Evolutionary conservation across 345 rosid species (phyloP).

Genomic region (Gynandropsis gynandra): DNA sequence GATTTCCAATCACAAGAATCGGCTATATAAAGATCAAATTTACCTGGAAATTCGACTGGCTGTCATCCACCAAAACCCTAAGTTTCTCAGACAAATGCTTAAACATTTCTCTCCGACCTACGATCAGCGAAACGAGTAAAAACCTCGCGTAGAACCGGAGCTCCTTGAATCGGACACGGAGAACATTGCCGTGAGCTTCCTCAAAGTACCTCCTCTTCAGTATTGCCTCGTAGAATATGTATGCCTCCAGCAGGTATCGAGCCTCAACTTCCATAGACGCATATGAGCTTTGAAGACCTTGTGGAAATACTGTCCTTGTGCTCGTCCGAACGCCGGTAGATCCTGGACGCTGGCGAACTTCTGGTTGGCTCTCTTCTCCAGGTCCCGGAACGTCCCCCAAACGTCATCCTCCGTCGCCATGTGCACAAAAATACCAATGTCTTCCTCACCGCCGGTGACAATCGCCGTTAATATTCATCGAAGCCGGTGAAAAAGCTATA

Average conservation of each 20-base stretch:
- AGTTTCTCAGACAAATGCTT: conserved; percentile 39
- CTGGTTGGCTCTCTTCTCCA: conserved; percentile 79
- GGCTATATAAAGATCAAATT: not conserved
- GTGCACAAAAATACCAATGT: not conserved
- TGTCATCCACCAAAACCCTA: conserved; percentile 53
- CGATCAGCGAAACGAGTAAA: conserved; percentile 65
- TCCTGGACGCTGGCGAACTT: conserved; percentile 84
- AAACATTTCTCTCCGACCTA: conserved; percentile 60
- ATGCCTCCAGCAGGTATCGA: conserved; percentile 76
- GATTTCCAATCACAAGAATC: too few relatives aligned
- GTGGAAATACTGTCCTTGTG: conserved; percentile 50
- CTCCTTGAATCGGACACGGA: conserved; percentile 74
- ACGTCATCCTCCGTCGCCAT: conserved; percentile 53
- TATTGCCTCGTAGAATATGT: conserved; percentile 90
- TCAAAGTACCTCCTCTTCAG: conserved; percentile 69
- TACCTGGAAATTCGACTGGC: conserved; percentile 71
- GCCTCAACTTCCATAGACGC: conserved; percentile 92
- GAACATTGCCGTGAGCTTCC: conserved; percentile 45
- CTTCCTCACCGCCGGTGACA: conserved; percentile 13
- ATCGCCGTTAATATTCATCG: conserved; percentile 26
- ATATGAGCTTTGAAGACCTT: conserved; percentile 90
- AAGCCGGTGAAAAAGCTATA: conserved; percentile 13
- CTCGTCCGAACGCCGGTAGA: conserved; percentile 59
- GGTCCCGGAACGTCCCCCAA: conserved; percentile 50
- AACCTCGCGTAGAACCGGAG: conserved; percentile 84